Evolutionary conservation across 179 eudicot species (phyloP), one percentile per base, ranked within the genome.

Genomic region (Beta lomatogona): DNA sequence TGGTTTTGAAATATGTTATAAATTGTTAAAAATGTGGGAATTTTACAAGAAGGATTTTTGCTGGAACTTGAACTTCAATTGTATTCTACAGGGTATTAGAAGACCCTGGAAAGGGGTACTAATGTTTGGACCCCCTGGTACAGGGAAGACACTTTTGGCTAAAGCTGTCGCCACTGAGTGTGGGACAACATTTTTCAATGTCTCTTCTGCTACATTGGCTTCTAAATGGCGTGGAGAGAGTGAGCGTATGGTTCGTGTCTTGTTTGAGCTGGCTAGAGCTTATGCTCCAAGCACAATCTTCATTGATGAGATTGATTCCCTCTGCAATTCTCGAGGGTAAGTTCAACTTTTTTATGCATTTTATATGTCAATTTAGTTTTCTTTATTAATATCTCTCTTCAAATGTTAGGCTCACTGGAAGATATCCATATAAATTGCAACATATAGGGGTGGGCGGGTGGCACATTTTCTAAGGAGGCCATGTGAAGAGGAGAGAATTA

Each of bases 101-200:
- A 90, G 98, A 85, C 99, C 99, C 41, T 96, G 99, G 98, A 96
- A 94, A 88, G 99, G 99, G 75, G 98, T 96, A 60, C 92, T 96
- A 63, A 91, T 96, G 97, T 96, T 94, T 92, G 99, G 99, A 60
- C 99, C 99, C 60, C 99, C 99, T 86, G 99, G 99, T 71, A 96
- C 99, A 66, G 99, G 99, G 53, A 96, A 94, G 88, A 96, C 99
- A 46, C 97, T 96, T 71, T 87, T 95, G 87, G 99, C 99, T 65
- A 96, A 96, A 88, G 99, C 99, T 80, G 97, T 96, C 68, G 99
- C 99, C 64, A 96, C 97, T 4, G 99, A 96, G 87, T 94, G 96
- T 89, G 99, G 98, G 36, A 93, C 99, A 67, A 94, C 97, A 21
- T 96, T 96, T 86, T 92, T 96, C 84, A 96, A 96, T 84, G 98